phyloP scores from a whole-genome alignment of 2,329 filamentous ascomycete species.

The Gaeumannomyces tritici region DNA sequence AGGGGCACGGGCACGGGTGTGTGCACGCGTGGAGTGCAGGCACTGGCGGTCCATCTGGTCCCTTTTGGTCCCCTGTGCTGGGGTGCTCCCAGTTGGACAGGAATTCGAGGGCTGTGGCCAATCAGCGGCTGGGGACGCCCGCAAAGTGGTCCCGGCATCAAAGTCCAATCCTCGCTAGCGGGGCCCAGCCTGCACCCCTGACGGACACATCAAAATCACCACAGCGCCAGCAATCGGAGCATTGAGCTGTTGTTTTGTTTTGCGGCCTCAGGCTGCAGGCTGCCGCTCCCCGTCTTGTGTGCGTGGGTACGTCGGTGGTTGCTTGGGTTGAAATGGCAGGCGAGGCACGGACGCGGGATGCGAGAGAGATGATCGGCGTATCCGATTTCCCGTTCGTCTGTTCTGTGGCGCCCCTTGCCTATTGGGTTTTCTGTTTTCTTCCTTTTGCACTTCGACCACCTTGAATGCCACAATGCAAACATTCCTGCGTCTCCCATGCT shows the following conservation, averaged over 20 bases:
- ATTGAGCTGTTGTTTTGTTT: background rate
- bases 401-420: too few species aligned
- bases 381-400: background rate
- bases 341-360: background rate
- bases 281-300: background rate
- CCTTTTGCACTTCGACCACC: background rate
- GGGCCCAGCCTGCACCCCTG: slow-evolving; percentile 3
- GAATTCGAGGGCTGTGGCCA: background rate
- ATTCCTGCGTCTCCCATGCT: too few species aligned
- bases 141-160: background rate
- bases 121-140: background rate
- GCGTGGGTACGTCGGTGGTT: too few species aligned
- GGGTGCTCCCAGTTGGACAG: background rate
- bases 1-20: slow-evolving; percentile 5
- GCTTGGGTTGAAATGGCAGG: background rate
- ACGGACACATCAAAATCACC: background rate
- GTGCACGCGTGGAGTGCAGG: slow-evolving; percentile 5
- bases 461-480: too few species aligned
- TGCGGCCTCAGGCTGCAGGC: background rate
- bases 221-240: background rate
- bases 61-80: slow-evolving; percentile 1
- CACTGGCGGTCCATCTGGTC: slow-evolving; percentile 2
- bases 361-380: background rate
- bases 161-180: background rate
- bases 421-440: background rate